Evolutionary conservation across 192 early-diverging fungal genomes (phyloP).

Genomic region (Linnemannia zychae): DNA sequence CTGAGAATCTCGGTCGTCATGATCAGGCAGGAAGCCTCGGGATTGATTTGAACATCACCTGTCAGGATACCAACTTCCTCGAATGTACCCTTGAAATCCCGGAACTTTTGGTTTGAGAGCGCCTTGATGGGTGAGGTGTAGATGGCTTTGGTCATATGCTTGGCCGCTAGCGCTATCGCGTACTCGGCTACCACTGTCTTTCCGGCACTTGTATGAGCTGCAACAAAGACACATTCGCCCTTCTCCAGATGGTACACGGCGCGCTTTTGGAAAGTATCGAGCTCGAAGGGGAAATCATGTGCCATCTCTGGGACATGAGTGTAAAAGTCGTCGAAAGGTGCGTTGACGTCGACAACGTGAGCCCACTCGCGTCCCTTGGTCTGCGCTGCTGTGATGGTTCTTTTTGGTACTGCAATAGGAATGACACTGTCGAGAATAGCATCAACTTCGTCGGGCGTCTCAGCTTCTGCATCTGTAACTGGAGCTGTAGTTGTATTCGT

Average conservation of each 20-base stretch:
- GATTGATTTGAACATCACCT: constrained; percentile 96
- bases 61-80: constrained; percentile 97
- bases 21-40: constrained; percentile 96
- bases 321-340: constrained; percentile 91
- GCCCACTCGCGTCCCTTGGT: constrained; percentile 84
- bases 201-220: constrained; percentile 98
- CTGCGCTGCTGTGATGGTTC: constrained; percentile 19
- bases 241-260: constrained; percentile 97
- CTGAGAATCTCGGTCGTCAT: constrained; percentile 99
- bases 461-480: not conserved
- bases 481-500: not conserved
- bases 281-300: constrained; percentile 90
- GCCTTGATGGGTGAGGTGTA: constrained; percentile 99
- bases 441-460: constrained; percentile 38
- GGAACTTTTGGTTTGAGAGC: constrained; percentile 98
- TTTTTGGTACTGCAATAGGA: constrained; percentile 16
- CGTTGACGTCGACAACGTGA: constrained; percentile 89
- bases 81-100: constrained; percentile 89
- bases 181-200: constrained; percentile 99
- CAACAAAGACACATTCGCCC: constrained; percentile 96
- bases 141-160: constrained; percentile 96
- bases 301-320: constrained; percentile 93
- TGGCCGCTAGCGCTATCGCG: constrained; percentile 92
- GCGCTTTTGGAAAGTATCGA: constrained; percentile 97
- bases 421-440: constrained; percentile 37